These are phyloP conservation scores for Colletotrichum navitas DNA, from an alignment of 2,329 filamentous ascomycete species.

Conservation along the genomic window DNA sequence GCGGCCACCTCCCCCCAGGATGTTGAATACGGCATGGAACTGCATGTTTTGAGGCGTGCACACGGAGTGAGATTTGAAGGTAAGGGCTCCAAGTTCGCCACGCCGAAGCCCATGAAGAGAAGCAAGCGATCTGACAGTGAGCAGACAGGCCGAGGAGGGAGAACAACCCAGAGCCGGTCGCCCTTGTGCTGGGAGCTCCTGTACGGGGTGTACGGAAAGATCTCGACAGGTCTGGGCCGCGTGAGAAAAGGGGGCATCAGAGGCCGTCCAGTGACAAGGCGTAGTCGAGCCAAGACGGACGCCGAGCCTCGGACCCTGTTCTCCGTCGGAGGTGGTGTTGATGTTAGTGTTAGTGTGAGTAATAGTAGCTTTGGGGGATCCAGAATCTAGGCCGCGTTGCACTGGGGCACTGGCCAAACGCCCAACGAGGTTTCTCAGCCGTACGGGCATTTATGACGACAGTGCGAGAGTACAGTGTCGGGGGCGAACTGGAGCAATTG, in stretches of 20 bases:
- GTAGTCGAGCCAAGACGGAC: constrained; percentile 12
- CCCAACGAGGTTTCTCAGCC: neutral
- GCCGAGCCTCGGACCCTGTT: constrained; percentile 13
- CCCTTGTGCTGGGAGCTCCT: neutral
- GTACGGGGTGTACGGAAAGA: neutral
- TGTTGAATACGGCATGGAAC: constrained; percentile 11
- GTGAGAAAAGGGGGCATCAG: constrained; percentile 1
- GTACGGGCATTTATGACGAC: neutral
- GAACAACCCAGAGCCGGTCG: neutral
- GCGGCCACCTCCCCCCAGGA: constrained; percentile 9
- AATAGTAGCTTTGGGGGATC: neutral
- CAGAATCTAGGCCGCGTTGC: constrained; percentile 8
- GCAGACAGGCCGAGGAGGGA: neutral
- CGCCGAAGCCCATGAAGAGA: neutral
- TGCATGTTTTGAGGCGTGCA: constrained; percentile 11
- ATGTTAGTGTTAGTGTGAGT: neutral
- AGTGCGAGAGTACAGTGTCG: neutral
- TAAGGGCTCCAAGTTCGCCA: constrained; percentile 10
- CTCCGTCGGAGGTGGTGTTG: constrained; percentile 1
- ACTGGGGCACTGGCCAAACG: neutral
- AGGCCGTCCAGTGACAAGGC: constrained; percentile 22
- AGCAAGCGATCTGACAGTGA: neutral
- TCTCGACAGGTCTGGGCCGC: constrained; percentile 3
- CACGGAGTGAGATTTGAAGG: constrained; percentile 1
- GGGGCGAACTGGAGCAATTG: too few species aligned